phyloP scores from a whole-genome alignment of 345 rosid species.

The Syzygium jambos region DNA sequence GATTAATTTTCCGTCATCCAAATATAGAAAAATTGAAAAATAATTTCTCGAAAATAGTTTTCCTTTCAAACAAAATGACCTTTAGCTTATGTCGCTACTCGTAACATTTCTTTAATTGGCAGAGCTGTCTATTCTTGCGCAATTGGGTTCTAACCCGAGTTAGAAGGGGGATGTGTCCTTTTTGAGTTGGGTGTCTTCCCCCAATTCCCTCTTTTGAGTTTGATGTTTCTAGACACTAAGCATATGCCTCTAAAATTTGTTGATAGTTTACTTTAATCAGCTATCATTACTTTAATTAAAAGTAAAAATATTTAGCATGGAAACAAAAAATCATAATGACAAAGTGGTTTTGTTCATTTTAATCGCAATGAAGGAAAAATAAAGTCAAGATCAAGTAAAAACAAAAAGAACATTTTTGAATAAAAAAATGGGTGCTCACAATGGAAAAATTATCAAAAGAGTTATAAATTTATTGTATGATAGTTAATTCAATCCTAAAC shows the following conservation, averaged over 20 bases:
- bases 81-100: neutral
- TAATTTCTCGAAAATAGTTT: neutral
- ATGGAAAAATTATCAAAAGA: neutral
- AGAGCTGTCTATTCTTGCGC: neutral
- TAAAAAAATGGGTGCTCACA: neutral
- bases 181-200: neutral
- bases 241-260: neutral
- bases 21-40: neutral
- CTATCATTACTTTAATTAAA: neutral
- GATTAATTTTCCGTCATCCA: neutral
- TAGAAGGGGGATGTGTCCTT: neutral
- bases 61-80: neutral
- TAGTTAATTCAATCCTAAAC: accelerated
- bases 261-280: neutral
- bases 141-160: neutral
- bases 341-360: neutral
- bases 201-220: neutral
- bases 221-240: neutral
- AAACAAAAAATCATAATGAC: neutral
- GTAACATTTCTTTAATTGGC: neutral
- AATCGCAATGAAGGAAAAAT: neutral
- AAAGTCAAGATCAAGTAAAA: neutral
- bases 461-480: neutral
- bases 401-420: neutral
- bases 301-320: neutral